These are phyloP conservation scores for Sutorius australiensis DNA, from an alignment of 768 basidiomycete genomes.

Conservation along the genomic window DNA sequence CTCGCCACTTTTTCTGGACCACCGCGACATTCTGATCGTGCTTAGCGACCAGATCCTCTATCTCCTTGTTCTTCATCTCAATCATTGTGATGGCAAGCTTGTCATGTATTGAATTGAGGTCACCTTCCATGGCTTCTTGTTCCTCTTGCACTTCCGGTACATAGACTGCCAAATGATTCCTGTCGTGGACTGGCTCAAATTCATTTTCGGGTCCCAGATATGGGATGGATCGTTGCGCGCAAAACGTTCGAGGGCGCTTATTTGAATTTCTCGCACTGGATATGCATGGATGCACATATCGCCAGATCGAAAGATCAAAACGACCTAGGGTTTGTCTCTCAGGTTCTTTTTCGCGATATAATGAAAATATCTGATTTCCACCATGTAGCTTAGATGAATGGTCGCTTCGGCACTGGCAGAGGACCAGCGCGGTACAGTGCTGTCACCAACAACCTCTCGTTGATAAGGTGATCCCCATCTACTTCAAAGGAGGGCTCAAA, in stretches of 20 bases:
- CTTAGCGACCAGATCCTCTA: too few relatives aligned
- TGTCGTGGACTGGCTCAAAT: background rate
- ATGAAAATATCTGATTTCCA: background rate
- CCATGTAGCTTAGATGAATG: slow-evolving; percentile 1
- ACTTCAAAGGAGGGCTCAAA: background rate
- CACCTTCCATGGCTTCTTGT: too few relatives aligned
- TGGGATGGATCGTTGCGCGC: background rate
- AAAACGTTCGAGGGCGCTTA: background rate
- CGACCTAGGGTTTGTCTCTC: background rate
- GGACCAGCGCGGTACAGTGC: slow-evolving; percentile 1
- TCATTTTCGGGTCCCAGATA: background rate
- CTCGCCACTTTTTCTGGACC: too few relatives aligned
- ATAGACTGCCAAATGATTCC: background rate
- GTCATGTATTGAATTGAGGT: too few relatives aligned
- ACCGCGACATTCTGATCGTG: too few relatives aligned
- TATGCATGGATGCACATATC: background rate
- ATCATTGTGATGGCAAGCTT: too few relatives aligned
- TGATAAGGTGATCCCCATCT: slow-evolving; percentile 18
- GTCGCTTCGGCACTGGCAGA: slow-evolving; percentile 16
- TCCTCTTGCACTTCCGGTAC: too few relatives aligned
- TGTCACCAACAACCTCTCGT: slow-evolving; percentile 11
- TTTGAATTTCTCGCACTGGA: background rate
- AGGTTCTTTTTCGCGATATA: background rate
- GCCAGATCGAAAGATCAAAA: background rate
- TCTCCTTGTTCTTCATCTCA: too few relatives aligned